Conservation (phyloP, 768 basidiomycete genomes). For the Neoboletus magnificus region DNA sequence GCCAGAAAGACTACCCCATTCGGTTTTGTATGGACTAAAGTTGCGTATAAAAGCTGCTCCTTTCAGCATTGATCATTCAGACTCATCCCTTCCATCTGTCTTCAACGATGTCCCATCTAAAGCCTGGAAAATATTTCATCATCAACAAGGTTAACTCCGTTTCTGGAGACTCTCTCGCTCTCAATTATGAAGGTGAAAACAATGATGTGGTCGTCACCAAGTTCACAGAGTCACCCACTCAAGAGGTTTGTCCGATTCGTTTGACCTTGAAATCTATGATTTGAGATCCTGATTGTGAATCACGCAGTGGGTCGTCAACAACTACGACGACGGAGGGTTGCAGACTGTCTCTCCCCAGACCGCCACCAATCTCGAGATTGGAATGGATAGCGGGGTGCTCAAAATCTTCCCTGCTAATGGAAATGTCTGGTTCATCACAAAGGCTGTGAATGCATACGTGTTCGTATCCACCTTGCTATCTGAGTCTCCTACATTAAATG, state of each 20-base stretch:
- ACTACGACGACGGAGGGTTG: background rate
- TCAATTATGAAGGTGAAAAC: background rate
- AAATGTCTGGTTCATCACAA: background rate
- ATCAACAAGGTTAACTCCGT: background rate
- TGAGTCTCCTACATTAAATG: background rate
- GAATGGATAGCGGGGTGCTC: background rate
- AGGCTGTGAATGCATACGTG: background rate
- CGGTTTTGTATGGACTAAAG: background rate
- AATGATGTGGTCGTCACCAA: background rate
- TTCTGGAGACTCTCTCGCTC: background rate
- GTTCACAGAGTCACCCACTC: background rate
- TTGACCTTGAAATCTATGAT: background rate
- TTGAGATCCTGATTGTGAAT: background rate
- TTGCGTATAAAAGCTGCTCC: background rate
- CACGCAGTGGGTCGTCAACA: background rate
- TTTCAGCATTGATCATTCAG: background rate
- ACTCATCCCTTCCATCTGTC: background rate
- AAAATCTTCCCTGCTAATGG: background rate
- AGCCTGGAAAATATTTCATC: background rate
- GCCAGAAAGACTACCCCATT: background rate
- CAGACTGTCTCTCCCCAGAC: background rate
- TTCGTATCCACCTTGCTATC: background rate
- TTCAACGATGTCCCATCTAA: background rate
- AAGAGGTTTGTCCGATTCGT: background rate
- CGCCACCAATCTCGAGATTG: background rate